Conservation (phyloP, 2,329 filamentous ascomycete species). For the Pezizomycotina sp. region DNA sequence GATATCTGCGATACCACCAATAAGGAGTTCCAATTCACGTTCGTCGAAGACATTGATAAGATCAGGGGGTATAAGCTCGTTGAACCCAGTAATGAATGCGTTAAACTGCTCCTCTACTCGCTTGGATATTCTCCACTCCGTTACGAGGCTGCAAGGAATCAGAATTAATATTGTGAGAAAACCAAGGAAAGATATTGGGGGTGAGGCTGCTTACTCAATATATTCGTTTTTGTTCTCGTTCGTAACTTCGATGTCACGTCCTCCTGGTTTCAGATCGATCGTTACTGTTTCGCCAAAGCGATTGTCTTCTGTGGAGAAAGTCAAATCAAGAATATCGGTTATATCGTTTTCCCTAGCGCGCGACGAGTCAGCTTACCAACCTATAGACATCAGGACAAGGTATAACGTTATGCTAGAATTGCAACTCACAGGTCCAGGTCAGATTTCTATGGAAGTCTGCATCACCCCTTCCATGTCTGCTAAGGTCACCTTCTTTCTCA, state of each 20-base stretch:
- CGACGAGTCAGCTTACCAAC: constrained; percentile 2
- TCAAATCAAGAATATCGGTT: constrained; percentile 77
- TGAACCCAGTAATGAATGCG: constrained; percentile 92
- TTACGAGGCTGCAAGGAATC: constrained; percentile 50
- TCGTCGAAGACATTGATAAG: constrained; percentile 98
- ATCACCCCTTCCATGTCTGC: constrained; percentile 96
- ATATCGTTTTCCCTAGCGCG: constrained; percentile 68
- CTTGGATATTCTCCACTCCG: constrained; percentile 98
- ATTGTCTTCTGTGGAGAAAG: constrained; percentile 94
- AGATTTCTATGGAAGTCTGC: constrained; percentile 93
- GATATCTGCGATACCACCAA: constrained; percentile 98
- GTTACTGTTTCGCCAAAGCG: constrained; percentile 87
- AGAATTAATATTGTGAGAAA: constrained; percentile 5
- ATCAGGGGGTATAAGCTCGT: constrained; percentile 90
- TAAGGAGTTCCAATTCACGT: constrained; percentile 85
- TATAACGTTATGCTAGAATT: not conserved
- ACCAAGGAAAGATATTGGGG: constrained; percentile 1
- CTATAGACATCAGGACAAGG: constrained; percentile 21
- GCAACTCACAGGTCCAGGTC: constrained; percentile 67
- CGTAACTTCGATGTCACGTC: constrained; percentile 83
- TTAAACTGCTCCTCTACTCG: constrained; percentile 97
- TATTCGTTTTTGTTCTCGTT: constrained; percentile 99
- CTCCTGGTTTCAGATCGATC: constrained; percentile 81
- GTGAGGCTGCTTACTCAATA: constrained; percentile 49
- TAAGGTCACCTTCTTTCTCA: constrained; percentile 78